Evolutionary conservation across 257 asterid genomes (phyloP).

Genomic region (Nyctanthes arbortristis): DNA sequence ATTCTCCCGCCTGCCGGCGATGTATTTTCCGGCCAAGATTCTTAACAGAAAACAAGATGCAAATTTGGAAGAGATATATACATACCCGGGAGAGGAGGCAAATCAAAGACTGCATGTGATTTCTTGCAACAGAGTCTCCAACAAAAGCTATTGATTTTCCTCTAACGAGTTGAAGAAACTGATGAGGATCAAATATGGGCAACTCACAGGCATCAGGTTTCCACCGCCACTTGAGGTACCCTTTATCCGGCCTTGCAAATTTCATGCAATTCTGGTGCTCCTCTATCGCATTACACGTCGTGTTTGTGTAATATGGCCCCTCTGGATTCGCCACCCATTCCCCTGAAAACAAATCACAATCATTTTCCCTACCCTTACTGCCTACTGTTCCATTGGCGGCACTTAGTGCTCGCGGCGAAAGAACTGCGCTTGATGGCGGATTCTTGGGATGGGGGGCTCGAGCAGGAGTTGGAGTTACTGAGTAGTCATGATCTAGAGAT

Average conservation of each 20-base stretch:
- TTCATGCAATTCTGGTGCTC: constrained; percentile 17
- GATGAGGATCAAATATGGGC: constrained; percentile 9
- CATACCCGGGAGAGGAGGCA: constrained; percentile 15
- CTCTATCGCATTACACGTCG: constrained; percentile 11
- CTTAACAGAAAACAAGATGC: no score
- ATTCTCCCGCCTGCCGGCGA: no score
- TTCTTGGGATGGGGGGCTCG: background rate
- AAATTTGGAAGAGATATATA: background rate
- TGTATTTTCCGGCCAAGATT: no score
- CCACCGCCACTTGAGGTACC: constrained; percentile 11
- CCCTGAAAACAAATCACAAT: constrained; percentile 12
- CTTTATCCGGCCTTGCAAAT: constrained; percentile 10
- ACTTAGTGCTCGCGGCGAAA: background rate
- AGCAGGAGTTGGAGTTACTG: background rate
- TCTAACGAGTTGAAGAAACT: constrained; percentile 14
- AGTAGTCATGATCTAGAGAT: background rate
- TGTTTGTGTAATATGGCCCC: constrained; percentile 15
- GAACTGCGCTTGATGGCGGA: background rate
- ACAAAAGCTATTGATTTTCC: constrained; percentile 16
- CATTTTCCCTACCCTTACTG: background rate
- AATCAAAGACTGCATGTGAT: background rate
- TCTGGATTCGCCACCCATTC: constrained; percentile 13
- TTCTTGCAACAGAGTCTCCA: no score
- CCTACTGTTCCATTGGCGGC: background rate
- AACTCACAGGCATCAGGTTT: constrained; percentile 18